Evolutionary conservation across 2,329 filamentous ascomycete species (phyloP).

Genomic region (Aspergillus latus): DNA sequence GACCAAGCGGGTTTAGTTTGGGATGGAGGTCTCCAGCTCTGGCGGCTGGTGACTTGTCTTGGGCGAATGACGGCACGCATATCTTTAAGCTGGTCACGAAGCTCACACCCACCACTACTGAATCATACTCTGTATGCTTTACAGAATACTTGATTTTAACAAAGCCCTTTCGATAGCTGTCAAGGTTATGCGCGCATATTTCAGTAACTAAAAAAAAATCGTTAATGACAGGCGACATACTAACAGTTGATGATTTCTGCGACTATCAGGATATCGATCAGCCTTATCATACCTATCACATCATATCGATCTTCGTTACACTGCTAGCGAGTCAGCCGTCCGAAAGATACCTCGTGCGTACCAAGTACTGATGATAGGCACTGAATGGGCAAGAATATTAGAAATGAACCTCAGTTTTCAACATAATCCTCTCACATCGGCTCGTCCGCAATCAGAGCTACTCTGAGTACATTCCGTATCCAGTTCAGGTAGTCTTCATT

Average conservation of each 20-base stretch:
- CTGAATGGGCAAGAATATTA: background rate
- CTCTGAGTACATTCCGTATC: background rate
- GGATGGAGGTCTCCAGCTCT: conserved; percentile 4
- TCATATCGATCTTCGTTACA: background rate
- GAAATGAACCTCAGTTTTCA: background rate
- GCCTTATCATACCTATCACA: conserved; percentile 1
- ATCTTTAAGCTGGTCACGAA: conserved; percentile 8
- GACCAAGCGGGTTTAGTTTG: conserved; percentile 12
- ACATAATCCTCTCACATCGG: background rate
- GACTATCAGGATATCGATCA: background rate
- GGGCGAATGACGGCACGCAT: conserved; percentile 20
- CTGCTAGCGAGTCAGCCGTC: conserved; percentile 1
- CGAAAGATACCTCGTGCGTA: background rate
- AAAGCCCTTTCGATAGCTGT: background rate
- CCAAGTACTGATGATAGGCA: background rate
- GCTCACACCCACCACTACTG: conserved; percentile 1
- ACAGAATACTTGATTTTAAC: background rate
- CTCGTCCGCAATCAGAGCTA: background rate
- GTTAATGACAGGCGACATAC: background rate
- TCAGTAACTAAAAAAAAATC: background rate
- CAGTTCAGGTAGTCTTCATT: background rate
- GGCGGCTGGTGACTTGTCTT: conserved; percentile 11
- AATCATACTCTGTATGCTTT: background rate
- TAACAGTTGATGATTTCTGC: background rate
- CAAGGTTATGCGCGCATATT: background rate